Percentiles rank a stretch among this genome's conserved stretches.
phyloP scores from a whole-genome alignment of 2,329 filamentous ascomycete genomes.

The Myriosclerotinia duriaeana region DNA sequence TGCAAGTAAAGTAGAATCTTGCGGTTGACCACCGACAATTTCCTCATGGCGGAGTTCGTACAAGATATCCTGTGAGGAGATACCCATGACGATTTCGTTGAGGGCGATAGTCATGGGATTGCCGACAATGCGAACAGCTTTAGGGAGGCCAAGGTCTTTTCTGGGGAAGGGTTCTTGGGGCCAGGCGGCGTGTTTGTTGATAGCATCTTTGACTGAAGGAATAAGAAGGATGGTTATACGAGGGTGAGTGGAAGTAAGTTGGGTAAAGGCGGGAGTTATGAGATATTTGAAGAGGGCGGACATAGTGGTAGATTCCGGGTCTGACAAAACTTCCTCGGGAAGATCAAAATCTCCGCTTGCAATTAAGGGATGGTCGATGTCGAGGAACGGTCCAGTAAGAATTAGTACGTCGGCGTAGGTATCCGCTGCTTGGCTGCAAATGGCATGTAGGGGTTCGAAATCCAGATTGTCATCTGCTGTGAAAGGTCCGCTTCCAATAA shows the following conservation, averaged over 20 bases:
- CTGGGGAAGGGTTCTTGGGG: constrained; percentile 70
- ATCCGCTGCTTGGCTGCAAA: constrained; percentile 76
- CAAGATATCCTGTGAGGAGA: constrained; percentile 81
- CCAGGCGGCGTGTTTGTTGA: constrained; percentile 84
- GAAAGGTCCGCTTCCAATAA: constrained; percentile 84
- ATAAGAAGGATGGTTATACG: constrained; percentile 77
- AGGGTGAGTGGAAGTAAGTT: constrained; percentile 69
- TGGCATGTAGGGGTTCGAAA: constrained; percentile 79
- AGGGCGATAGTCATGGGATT: constrained; percentile 88
- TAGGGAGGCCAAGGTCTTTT: constrained; percentile 76
- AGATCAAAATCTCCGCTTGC: constrained; percentile 78
- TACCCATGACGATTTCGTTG: constrained; percentile 81
- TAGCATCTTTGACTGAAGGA: constrained; percentile 78
- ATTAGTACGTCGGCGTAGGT: constrained; percentile 76
- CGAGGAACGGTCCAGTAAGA: constrained; percentile 83
- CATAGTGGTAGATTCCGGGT: constrained; percentile 78
- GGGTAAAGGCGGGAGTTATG: constrained; percentile 70
- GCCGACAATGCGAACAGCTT: constrained; percentile 72
- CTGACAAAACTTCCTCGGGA: constrained; percentile 62
- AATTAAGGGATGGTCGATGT: constrained; percentile 85
- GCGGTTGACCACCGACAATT: constrained; percentile 55
- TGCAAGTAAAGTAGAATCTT: constrained; percentile 48
- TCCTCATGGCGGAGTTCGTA: constrained; percentile 80
- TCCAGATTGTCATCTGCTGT: constrained; percentile 89
- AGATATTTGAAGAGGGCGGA: constrained; percentile 79